Base-by-base conservation (phyloP, 2,329 filamentous ascomycete species). In the Zymoseptoria ardabiliae region DNA sequence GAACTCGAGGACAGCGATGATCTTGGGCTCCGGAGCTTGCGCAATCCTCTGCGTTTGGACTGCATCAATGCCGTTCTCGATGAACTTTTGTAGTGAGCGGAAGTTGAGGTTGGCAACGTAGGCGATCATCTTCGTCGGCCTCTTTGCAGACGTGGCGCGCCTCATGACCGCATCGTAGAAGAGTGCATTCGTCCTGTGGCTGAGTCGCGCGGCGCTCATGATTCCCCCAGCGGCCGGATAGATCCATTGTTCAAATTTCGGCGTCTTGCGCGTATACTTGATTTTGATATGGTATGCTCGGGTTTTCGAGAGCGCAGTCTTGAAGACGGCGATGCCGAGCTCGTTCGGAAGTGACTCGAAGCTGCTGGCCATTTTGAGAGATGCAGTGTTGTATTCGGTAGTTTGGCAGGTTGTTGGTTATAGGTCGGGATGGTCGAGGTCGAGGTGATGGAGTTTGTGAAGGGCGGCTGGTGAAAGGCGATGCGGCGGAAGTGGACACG, bases 231-330 rank as follows among this genome's bases (percentile, higher is more conserved):
- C 13, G 17, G 35, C 4, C 2, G 55, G 49, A 3, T 35, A n/a
- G 10, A 56, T n/a, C 45, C 55, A 56, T 17, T 56, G 55, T 7
- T 22, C 55, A n/a, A 28, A 35, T n/a, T 8, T 25, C 4, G 55
- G 55, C 6, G 28, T 45, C 54, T 56, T 56, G 54, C 48, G 22
- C 10, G 30, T 35, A 50, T 19, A 13, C 23, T 22, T 23, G n/a
- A n/a, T 35, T 48, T 56, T 56, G 55, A 51, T 35, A 13, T 56
- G 48, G 45, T 56, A 56, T 23, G 51, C 55, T 19, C 35, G 25
- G 23, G 41, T 23, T 19, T 56, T 25, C 20, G 19, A 1, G n/a
- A 56, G 21, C 17, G 30, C 22, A 13, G 11, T n/a, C 17, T 3
- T 51, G 54, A 30, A 50, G 23, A 56, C 50, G 22, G 4, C 17